Evolutionary conservation across 2,329 filamentous ascomycete species (phyloP), one percentile per base, ranked within the genome.

Genomic region (Paradendryphiella salina): DNA sequence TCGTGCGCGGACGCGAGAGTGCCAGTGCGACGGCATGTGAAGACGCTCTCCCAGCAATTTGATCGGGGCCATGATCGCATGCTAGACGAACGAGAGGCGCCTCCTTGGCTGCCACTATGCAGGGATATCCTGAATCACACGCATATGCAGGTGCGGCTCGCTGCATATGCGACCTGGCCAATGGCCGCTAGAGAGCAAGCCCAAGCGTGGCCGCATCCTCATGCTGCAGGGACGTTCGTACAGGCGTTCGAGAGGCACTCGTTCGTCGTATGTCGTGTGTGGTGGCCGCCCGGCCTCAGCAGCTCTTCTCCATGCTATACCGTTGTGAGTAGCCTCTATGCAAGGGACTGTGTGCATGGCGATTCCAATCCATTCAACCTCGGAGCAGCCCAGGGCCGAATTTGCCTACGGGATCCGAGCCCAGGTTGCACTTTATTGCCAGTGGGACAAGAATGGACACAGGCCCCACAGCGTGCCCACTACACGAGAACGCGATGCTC

Each of bases 141-240:
- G 69, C 70, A 72, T 70, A 70, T 72, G 70, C 68, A 72, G 52
- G 57, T 54, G 60, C 70, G 70, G 70, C 68, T 68, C 59, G 45
- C 52, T 71, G 66, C 70, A 72, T 61, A 36, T 58, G 44, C 48
- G 56, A 65, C 62, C 49, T 52, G 48, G 18, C 69, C 70, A 71
- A 71, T 70, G 56, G 33, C 13, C 33, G 36, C 35, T 46, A 31
- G 38, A 33, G 14, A 35, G 31, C 28, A 3, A 8, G 28, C 37
- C 46, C 58, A 64, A 64, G 65, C 54, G 45, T 49, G 55, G 46
- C 56, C 62, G 60, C 58, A 61, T 63, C 59, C 66, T 66, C 60
- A 63, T 57, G 64, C 69, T 72, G 69, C 70, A 73, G 70, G 70
- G 72, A 73, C 70, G 52, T 57, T 60, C 50, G 63, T 55, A 56